phyloP scores from a whole-genome alignment of 2,329 filamentous ascomycete species.

The Lasiodiplodia citricola region DNA sequence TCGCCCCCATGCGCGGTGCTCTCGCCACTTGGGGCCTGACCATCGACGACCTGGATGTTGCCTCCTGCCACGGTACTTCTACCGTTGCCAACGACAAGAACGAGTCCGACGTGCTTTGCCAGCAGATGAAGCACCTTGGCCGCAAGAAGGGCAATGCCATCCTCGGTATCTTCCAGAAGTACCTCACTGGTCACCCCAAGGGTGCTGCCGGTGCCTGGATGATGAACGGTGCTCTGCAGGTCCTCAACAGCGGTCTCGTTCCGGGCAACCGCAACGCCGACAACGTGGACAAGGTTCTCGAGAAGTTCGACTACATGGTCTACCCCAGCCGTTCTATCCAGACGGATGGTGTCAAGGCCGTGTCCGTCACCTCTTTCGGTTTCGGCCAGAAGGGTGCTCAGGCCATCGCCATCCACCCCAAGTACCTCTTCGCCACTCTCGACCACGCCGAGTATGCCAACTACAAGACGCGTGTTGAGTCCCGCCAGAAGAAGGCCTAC shows the following conservation, averaged over 20 bases:
- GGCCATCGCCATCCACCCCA: conserved; percentile 94
- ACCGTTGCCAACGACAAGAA: conserved; percentile 99
- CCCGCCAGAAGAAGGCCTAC: conserved; percentile 98
- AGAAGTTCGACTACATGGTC: conserved; percentile 96
- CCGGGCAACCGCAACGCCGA: conserved; percentile 97
- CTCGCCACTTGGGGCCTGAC: conserved; percentile 98
- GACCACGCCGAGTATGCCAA: conserved; percentile 80
- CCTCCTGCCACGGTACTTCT: conserved; percentile 98
- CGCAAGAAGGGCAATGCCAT: conserved; percentile 96
- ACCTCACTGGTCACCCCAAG: conserved; percentile 97
- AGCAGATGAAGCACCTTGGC: conserved; percentile 93
- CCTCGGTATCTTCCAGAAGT: conserved; percentile 98
- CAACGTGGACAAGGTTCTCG: conserved; percentile 95
- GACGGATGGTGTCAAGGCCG: conserved; percentile 97
- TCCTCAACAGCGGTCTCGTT: conserved; percentile 90
- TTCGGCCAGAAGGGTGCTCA: conserved; percentile 99
- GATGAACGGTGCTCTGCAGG: conserved; percentile 97
- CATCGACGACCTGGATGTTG: conserved; percentile 91
- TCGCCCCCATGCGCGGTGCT: conserved; percentile 93
- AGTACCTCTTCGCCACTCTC: conserved; percentile 93
- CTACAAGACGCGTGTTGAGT: conserved; percentile 88
- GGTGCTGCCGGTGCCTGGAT: conserved; percentile 99
- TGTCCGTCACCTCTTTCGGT: conserved; percentile 98
- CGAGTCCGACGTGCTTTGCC: conserved; percentile 95
- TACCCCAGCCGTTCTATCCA: conserved; percentile 95